These are phyloP conservation scores for Beauveria brongniartii DNA, from an alignment of 2,329 filamentous ascomycete genomes.

Conservation along the genomic window DNA sequence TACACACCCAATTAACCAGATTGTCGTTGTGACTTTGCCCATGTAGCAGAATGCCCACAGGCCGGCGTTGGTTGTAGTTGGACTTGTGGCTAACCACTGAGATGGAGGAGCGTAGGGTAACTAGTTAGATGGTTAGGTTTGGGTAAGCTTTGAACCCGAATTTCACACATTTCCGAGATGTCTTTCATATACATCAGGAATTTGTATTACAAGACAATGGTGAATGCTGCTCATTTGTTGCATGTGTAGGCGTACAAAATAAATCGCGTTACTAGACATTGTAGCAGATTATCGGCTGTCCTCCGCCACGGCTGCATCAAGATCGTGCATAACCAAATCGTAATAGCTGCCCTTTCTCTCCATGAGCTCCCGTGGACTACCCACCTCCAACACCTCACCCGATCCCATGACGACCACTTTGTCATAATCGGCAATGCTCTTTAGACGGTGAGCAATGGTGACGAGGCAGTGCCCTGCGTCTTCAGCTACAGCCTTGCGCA, in stretches of 20 bases:
- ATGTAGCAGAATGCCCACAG: neutral
- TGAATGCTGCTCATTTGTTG: too few relatives aligned
- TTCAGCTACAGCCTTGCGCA: conserved; percentile 35
- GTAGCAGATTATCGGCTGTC: neutral
- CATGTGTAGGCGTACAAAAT: too few relatives aligned
- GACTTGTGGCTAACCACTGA: neutral
- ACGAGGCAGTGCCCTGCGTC: conserved; percentile 43
- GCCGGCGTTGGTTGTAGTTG: neutral
- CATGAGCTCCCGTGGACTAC: conserved; percentile 40
- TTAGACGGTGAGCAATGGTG: conserved; percentile 49
- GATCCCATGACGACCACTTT: conserved; percentile 48
- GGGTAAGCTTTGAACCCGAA: too few relatives aligned
- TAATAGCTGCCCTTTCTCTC: conserved; percentile 38
- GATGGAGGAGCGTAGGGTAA: too few relatives aligned
- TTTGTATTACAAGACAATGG: too few relatives aligned
- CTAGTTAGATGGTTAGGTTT: too few relatives aligned
- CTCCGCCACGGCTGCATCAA: conserved; percentile 24
- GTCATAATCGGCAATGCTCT: conserved; percentile 54
- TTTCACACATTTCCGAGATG: too few relatives aligned
- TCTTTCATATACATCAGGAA: too few relatives aligned
- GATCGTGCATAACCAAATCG: conserved; percentile 47
- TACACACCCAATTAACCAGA: neutral
- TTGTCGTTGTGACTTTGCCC: neutral
- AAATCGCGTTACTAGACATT: neutral
- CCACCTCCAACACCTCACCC: conserved; percentile 46